Conservation (phyloP, 2,329 filamentous ascomycete genomes). For the Massarina eburnea region DNA sequence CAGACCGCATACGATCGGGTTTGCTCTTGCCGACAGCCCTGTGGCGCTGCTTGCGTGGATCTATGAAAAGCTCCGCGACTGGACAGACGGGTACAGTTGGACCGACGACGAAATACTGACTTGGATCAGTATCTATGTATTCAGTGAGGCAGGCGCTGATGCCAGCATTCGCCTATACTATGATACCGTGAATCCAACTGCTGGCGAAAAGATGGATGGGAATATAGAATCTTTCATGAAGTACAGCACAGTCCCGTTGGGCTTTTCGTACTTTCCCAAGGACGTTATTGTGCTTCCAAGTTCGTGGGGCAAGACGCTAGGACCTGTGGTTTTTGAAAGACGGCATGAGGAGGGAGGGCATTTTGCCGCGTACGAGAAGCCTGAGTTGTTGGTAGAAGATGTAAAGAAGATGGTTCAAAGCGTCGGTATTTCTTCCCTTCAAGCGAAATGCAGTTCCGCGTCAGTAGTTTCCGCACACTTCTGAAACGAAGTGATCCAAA, state of each 20-base stretch:
- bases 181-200: not conserved
- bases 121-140: conserved; percentile 71
- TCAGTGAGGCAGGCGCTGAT: conserved; percentile 4
- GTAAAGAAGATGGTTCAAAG: conserved; percentile 53
- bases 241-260: conserved; percentile 35
- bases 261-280: conserved; percentile 56
- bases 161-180: conserved; percentile 6
- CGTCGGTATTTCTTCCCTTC: not conserved
- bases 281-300: conserved; percentile 57
- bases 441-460: too few relatives aligned
- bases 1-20: conserved; percentile 72
- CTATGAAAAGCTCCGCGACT: conserved; percentile 77
- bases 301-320: conserved; percentile 52
- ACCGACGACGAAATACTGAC: conserved; percentile 74
- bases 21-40: conserved; percentile 69
- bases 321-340: conserved; percentile 56
- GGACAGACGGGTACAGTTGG: conserved; percentile 73
- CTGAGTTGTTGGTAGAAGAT: conserved; percentile 53
- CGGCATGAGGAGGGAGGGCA: conserved; percentile 54
- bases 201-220: not conserved
- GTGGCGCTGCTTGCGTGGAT: conserved; percentile 75
- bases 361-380: conserved; percentile 59
- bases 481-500: too few relatives aligned
- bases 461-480: too few relatives aligned
- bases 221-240: conserved; percentile 33